Evolutionary conservation across 2,329 filamentous ascomycete genomes (phyloP).

Genomic region (Cryphonectria japonica): DNA sequence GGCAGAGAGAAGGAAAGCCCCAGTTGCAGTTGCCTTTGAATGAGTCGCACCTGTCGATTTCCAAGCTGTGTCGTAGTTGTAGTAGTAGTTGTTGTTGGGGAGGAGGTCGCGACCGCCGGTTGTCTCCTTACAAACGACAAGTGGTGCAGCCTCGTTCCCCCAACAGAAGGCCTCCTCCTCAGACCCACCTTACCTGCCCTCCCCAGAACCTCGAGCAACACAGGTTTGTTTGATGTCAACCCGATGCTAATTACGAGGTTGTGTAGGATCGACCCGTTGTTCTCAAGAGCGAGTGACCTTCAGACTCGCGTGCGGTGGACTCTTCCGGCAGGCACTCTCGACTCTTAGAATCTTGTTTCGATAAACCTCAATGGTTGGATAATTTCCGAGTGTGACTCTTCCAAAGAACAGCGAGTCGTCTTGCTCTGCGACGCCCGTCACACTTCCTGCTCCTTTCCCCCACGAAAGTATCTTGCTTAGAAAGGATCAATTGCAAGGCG

Average conservation of each 20-base stretch:
- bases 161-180: neutral
- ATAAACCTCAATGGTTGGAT: neutral
- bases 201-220: neutral
- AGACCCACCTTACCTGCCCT: neutral
- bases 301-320: neutral
- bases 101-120: neutral
- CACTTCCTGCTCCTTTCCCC: neutral
- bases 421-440: neutral
- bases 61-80: neutral
- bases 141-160: neutral
- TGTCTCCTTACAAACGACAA: neutral
- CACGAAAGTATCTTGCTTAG: neutral
- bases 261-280: neutral
- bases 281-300: neutral
- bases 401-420: neutral
- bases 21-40: neutral
- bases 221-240: neutral
- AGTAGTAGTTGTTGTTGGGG: neutral
- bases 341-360: neutral
- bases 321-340: neutral
- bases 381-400: neutral
- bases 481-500: neutral
- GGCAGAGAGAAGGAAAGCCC: neutral
- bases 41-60: neutral
- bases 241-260: neutral